Base-by-base conservation (phyloP, 2,329 filamentous ascomycete species). In the Beauveria varroae region DNA sequence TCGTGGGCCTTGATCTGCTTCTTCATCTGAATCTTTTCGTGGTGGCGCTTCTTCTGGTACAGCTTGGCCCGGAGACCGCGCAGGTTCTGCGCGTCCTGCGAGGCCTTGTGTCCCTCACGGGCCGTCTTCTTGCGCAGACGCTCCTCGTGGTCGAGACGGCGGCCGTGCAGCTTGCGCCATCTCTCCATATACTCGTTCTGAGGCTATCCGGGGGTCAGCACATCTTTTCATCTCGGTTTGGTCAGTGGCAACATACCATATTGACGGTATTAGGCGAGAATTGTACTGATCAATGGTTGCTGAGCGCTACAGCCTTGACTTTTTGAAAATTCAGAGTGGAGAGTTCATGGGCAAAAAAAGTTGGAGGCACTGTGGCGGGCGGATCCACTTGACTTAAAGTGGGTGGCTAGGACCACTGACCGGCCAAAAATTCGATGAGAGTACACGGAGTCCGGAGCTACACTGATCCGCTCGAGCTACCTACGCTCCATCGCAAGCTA, bases 21-120 rank as follows among this genome's bases (percentile, higher is more conserved):
- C 77, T 89, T 89, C 89, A 96, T 93, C 83, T 96, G 91, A 73
- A 96, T 96, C 88, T 99, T 99, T 82, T 99, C 93, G 75, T 93
- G 89, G 79, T 92, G 90, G 28, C 95, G 86, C 81, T 93, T 91
- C 84, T 98, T 88, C 75, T 93, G 89, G 79, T 95, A 88, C 70
- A 96, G 81, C 82, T 99, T 99, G 68, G 95, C 95, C 65, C 91
- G 84, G 69, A 98, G 85, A 66, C 95, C 95, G 64, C 90, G 88
- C 71, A 97, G 83, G 75, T 95, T 96, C 81, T 98, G 93, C 26
- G 95, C 92, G 78, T 96, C 88, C 72, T 95, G 84, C 56, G 90
- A 95, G 61, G 86, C 86, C 77, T 93, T 87, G 82, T 99, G 93
- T 63, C 86, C 88, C 79, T 96, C 91, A 78, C 95, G 88, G 63